A percentile compares a stretch with the other conserved stretches of the same genome.
Evolutionary conservation across 495 filamentous ascomycete species (phyloP).

Genomic region (Polyplosphaeria fusca): DNA sequence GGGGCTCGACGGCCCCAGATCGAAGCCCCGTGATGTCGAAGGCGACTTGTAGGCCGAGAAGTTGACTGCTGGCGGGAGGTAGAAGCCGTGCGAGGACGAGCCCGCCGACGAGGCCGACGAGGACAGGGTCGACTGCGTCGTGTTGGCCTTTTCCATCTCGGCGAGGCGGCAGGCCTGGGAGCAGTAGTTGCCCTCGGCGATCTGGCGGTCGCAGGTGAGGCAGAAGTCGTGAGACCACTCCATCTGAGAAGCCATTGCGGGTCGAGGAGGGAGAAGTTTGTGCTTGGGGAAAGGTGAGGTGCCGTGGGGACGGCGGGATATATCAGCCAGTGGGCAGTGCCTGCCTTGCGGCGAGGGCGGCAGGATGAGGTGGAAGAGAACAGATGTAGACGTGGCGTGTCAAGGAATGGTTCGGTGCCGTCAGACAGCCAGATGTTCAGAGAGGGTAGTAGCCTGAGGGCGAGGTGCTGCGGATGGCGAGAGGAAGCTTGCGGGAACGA

Average conservation of each 20-base stretch:
- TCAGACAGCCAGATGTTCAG: neutral
- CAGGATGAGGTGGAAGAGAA: neutral
- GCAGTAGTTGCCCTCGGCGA: slow-evolving; percentile 75
- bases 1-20: slow-evolving; percentile 24
- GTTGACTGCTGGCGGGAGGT: slow-evolving; percentile 68
- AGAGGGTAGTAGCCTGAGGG: neutral
- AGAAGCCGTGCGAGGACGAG: slow-evolving; percentile 48
- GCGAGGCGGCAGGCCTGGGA: slow-evolving; percentile 87
- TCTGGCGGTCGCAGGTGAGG: slow-evolving; percentile 89
- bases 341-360: neutral
- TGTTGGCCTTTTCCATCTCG: slow-evolving; percentile 69
- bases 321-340: neutral
- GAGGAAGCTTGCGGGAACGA: slow-evolving; percentile 17
- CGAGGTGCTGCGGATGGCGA: slow-evolving; percentile 21
- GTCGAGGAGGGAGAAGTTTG: too few relatives aligned
- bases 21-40: slow-evolving; percentile 22
- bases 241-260: slow-evolving; percentile 44
- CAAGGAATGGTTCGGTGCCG: neutral
- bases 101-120: slow-evolving; percentile 28
- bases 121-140: slow-evolving; percentile 18
- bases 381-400: neutral
- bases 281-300: neutral
- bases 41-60: slow-evolving; percentile 51
- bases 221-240: slow-evolving; percentile 93
- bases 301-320: slow-evolving; percentile 1